Base-by-base conservation (phyloP, 2,329 filamentous ascomycete genomes). In the Xylariaceae sp. region DNA sequence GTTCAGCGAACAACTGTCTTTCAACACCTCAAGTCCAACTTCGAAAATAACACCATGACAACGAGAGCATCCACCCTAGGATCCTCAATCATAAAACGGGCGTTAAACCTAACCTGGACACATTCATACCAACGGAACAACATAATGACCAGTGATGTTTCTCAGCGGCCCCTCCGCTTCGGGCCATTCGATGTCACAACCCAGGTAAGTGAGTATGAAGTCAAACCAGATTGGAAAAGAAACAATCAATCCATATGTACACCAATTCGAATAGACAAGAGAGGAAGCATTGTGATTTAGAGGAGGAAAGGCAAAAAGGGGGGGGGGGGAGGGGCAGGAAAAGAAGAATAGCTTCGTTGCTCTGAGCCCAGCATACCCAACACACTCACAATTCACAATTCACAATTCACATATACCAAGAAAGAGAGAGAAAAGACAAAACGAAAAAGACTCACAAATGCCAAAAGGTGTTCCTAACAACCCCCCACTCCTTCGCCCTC, bases 381-480 rank as follows among this genome's bases (percentile, higher is more conserved):
- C 19, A 19, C 19, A 19, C 19, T 19, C 19, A 19, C 19, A 19
- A 19, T 19, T 19, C 19, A 19, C 19, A 19, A 19, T 19, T 19
- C 19, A 19, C 19, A 9, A 29, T 27, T 12, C 27, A 11, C 29
- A 44, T 11, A 37, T 7, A 37, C 8, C 32, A 8, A 6, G 8
- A 34, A 37, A 37, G 19, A 48, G 40, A 48, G 30, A 12, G 9
- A 40, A 11, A 7, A 35, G 5, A 27, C n/a, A 42, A 5, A 8
- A 26, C 6, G 29, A 27, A 29, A 29, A 44, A 31, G 53, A 51
- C 51, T 50, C 11, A 61, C 30, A 26, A 6, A 7, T 19, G 32
- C 8, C 12, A 34, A 48, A 2, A 96, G 88, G 89, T 96, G 75
- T 97, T 97, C 76, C 83, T 95, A 72, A 78, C 79, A 61, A 95